Conservation (phyloP, 2,329 filamentous ascomycete genomes). For the Ceratocystis cacaofunesta region DNA sequence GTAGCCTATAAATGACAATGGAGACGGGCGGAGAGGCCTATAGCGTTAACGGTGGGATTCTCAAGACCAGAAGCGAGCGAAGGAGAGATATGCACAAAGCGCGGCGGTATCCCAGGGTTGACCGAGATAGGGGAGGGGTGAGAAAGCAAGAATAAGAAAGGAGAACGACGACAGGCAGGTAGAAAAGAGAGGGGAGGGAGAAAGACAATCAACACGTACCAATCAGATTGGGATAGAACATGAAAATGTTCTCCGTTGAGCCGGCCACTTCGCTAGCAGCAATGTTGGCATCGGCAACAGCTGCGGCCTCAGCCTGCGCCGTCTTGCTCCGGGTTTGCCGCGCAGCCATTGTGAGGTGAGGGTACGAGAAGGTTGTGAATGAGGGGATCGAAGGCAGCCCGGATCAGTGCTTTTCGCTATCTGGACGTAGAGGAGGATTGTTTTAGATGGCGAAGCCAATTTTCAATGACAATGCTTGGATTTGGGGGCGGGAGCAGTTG, state of each 20-base stretch:
- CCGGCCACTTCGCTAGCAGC: constrained; percentile 23
- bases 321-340: constrained; percentile 20
- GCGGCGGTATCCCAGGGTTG: background rate
- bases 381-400: background rate
- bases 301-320: constrained; percentile 17
- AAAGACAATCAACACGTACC: constrained; percentile 36
- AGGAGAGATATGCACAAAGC: background rate
- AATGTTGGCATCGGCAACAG: constrained; percentile 19
- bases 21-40: background rate
- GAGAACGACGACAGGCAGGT: background rate
- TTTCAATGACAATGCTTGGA: background rate
- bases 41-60: background rate
- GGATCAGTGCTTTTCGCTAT: too few species aligned
- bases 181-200: background rate
- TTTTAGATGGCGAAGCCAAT: background rate
- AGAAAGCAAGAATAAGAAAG: background rate
- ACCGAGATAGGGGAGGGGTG: background rate
- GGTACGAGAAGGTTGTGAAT: background rate
- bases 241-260: constrained; percentile 58
- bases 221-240: constrained; percentile 71
- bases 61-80: background rate
- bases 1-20: constrained; percentile 42
- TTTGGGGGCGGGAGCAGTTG: background rate
- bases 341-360: constrained; percentile 13
- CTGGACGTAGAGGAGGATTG: background rate